Evolutionary conservation across 192 early-diverging fungal species (phyloP), one percentile per base, ranked within the genome.

Genomic region (Chytriomyces sp.): DNA sequence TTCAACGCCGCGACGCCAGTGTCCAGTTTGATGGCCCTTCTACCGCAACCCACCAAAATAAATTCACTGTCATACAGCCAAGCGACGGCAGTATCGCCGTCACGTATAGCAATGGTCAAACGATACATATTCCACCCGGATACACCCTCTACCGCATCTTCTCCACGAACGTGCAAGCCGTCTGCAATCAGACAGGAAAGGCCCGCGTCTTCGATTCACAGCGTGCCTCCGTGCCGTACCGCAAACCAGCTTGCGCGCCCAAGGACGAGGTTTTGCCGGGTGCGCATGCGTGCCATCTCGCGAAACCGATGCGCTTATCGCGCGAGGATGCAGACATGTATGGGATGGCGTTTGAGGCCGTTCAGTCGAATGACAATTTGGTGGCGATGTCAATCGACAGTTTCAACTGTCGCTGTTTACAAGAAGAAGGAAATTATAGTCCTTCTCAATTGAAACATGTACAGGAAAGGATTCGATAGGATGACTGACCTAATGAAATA

Each of bases 351-450:
- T 54, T 31, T 31, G 33, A 2, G 14, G 8, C 33, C 5, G 30
- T 37, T 5, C n/a, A 32, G 3, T 2, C 25, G 2, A 37, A 32
- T 22, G 52, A 67, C 36, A 67, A 67, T 37, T 4, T 54, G 26
- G 44, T 22, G 19, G 33, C 26, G 0, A 67, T 67, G 65, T 8
- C 10, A 33, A 25, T 67, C 17, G 65, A 67, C 33, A 19, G 6
- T 10, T 54, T 54, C 52, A 67, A 67, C 33, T 55, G 49, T 33
- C 10, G 32, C 3, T 67, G 65, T 54, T n/a, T n/a, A n/a, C n/a
- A n/a, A n/a, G n/a, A n/a, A n/a, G n/a, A n/a, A n/a, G n/a, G n/a
- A n/a, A n/a, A n/a, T n/a, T n/a, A n/a, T n/a, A n/a, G n/a, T n/a
- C n/a, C n/a, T n/a, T n/a, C n/a, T n/a, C n/a, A n/a, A n/a, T n/a